Evolutionary conservation across 257 asterid species (phyloP), one percentile per base, ranked within the genome.

Genomic region (Nicotiana attenuata): DNA sequence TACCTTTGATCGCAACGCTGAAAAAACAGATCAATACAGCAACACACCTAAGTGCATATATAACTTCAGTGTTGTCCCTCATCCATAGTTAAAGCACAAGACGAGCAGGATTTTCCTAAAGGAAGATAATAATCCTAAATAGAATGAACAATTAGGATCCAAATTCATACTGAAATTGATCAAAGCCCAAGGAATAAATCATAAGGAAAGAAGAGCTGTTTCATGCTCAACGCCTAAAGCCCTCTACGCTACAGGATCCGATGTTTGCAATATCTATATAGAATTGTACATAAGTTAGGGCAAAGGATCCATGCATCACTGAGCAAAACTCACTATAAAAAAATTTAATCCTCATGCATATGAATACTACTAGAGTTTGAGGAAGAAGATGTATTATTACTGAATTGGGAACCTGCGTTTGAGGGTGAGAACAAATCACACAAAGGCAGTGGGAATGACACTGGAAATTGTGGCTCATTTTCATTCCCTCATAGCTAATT

Each of bases 361-460:
- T 73, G 87, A 10, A 84, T 3, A 28, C 84, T 82, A 19, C 84
- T 82, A 19, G 87, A 82, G 38, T 47, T 78, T 33, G 84, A 84
- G 73, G 15, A 35, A 33, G 77, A 73, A 24, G 87, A 80, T 17
- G 83, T 24, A 4, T 66, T 13, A 65, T 76, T 73, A 61, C 84
- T 47, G 26, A 90, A 85, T 52, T 76, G 89, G 15, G 91, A 67
- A 77, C 77, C 35, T 0, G 90, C 76, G n/a, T 59, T 20, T 59
- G 5, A n/a, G 65, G 91, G 85, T 15, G 92, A 85, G 80, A 92
- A 91, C 88, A 94, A 84, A 83, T 86, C 84, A 86, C 90, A 8
- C 63, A 19, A 17, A 19, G 24, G 9, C 47, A 9, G 7, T 7
- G 47, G 10, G 47, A 38, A 38, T 6, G 91, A 86, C 13, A 90